These are phyloP conservation scores for Candida peoriensis DNA, from an alignment of 805 yeast genomes.

Conservation along the genomic window DNA sequence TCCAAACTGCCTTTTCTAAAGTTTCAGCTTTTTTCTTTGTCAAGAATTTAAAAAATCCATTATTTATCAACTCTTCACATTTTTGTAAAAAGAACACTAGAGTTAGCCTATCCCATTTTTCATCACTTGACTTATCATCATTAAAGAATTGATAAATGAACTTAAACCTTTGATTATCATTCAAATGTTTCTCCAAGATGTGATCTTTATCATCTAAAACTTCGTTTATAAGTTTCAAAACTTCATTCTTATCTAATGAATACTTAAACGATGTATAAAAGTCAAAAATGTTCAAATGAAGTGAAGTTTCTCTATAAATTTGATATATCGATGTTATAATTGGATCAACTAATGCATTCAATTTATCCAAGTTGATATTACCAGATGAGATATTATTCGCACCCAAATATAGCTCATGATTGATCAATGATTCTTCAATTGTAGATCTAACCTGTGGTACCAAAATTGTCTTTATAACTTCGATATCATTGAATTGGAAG, in stretches of 20 bases:
- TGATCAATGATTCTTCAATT: conserved; percentile 35
- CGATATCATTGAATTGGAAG: conserved; percentile 28
- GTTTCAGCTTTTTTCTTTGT: conserved; percentile 53
- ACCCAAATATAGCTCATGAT: conserved; percentile 30
- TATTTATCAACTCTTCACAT: conserved; percentile 59
- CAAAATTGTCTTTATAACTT: conserved; percentile 31
- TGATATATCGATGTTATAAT: conserved; percentile 53
- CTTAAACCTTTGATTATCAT: conserved; percentile 24
- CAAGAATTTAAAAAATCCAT: conserved; percentile 58
- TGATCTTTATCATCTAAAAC: conserved; percentile 15
- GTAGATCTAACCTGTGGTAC: conserved; percentile 40
- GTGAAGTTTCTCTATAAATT: conserved; percentile 75
- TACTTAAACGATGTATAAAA: conserved; percentile 58
- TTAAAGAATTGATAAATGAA: conserved; percentile 25
- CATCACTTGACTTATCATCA: conserved; percentile 27
- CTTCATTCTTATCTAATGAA: conserved; percentile 32
- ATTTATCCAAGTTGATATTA: conserved; percentile 14
- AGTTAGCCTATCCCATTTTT: conserved; percentile 56
- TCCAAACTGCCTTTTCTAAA: conserved; percentile 70
- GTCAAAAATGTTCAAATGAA: conserved; percentile 61
- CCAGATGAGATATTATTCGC: too few relatives aligned
- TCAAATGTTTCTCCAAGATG: conserved; percentile 16
- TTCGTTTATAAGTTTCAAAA: conserved; percentile 22
- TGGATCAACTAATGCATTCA: conserved; percentile 43
- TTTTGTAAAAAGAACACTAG: conserved; percentile 74